Base-by-base conservation (phyloP, 805 yeast species). In the Candida insectalens region DNA sequence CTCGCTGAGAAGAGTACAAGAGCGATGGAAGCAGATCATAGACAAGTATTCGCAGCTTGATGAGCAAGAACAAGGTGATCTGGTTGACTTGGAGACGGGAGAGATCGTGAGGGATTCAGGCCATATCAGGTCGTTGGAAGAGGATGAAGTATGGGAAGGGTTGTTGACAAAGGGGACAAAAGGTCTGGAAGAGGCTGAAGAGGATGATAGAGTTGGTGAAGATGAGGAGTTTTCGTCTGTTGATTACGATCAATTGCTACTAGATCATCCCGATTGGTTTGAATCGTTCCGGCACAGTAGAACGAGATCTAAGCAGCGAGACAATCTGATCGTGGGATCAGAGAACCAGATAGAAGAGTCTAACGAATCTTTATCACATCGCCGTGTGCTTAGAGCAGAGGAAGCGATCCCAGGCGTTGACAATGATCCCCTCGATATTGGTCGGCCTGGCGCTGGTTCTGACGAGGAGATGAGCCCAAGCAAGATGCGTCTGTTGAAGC, bases 71-170 rank as follows among this genome's bases (percentile, higher is more conserved):
- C 76, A 74, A 34, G 78, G 82, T 25, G 87, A 77, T 49, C 63
- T 75, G 17, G 56, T 77, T n/a, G 87, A 83, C 49, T 46, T 83
- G 16, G 47, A 50, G 7, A 74, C 85, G 0, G 88, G 89, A 1
- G 62, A 68, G 36, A 68, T 83, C 2, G 51, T 76, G 2, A 69
- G 61, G 21, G 87, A 83, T 45, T 67, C 71, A 34, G 94, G 94
- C 2, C 94, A 83, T 52, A 44, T 83, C 16, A 55, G 69, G 36
- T 68, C 77, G 2, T 45, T 78, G 36, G 37, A 30, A 19, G 47
- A 43, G 12, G 50, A 53, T 9, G 47, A 53, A 36, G 55, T 63
- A 17, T 69, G 74, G 74, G 46, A 57, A 2, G 46, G 47, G 7
- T 52, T 57, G 36, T 55, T 57, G 21, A 16, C 18, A 23, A 14